Conservation (phyloP, 2,329 filamentous ascomycete genomes). For the Cryphonectria nitschkei region DNA sequence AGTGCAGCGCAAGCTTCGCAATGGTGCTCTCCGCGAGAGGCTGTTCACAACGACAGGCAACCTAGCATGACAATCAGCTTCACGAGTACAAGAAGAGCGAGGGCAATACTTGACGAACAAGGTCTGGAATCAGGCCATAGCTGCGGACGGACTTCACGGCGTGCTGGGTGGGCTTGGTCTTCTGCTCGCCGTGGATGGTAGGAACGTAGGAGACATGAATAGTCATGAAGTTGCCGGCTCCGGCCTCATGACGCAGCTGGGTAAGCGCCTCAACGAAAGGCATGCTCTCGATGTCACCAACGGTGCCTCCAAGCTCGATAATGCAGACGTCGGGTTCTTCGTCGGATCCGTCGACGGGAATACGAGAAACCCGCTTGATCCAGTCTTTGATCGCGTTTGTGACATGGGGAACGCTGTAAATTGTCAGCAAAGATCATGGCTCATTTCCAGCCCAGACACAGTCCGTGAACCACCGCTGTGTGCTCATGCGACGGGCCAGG, state of each 20-base stretch:
- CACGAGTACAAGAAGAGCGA: slow-evolving; percentile 17
- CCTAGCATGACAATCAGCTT: slow-evolving; percentile 50
- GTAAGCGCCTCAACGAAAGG: slow-evolving; percentile 87
- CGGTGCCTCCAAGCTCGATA: slow-evolving; percentile 55
- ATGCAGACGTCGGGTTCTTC: slow-evolving; percentile 91
- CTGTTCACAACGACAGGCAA: slow-evolving; percentile 88
- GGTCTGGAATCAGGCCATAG: slow-evolving; percentile 72
- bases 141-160: slow-evolving; percentile 84
- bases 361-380: slow-evolving; percentile 83
- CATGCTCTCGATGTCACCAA: slow-evolving; percentile 80
- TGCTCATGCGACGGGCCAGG: neutral
- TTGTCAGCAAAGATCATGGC: slow-evolving; percentile 15
- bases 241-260: slow-evolving; percentile 73
- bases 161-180: slow-evolving; percentile 96
- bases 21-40: slow-evolving; percentile 75
- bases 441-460: neutral
- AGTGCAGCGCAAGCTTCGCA: slow-evolving; percentile 86
- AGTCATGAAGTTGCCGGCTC: slow-evolving; percentile 80
- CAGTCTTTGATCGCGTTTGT: slow-evolving; percentile 91
- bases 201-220: slow-evolving; percentile 91
- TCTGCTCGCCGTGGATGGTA: slow-evolving; percentile 71
- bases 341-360: slow-evolving; percentile 83
- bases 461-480: neutral
- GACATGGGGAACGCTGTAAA: slow-evolving; percentile 73
- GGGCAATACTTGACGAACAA: slow-evolving; percentile 51